A percentile compares a stretch with the other conserved stretches of the same genome.
These are phyloP conservation scores for Ceratocystis lukuohia DNA, from an alignment of 2,329 filamentous ascomycete genomes.

Conservation along the genomic window DNA sequence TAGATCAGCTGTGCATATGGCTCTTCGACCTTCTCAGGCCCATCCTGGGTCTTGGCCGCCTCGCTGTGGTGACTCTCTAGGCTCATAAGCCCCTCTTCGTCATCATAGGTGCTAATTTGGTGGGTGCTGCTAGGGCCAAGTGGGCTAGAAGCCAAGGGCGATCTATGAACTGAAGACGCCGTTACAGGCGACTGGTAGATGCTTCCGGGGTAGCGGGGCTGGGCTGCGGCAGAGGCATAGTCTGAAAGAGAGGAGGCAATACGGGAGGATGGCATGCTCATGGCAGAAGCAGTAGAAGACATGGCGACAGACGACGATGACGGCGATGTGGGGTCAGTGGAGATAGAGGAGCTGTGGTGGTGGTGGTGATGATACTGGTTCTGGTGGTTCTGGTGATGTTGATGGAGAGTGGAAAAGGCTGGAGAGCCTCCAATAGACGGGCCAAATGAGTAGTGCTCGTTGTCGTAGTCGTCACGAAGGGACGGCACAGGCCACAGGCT, in stretches of 20 bases:
- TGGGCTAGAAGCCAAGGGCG: conserved; percentile 11
- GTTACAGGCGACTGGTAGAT: neutral
- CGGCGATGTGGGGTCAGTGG: neutral
- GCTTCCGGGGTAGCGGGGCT: conserved; percentile 11
- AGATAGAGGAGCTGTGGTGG: neutral
- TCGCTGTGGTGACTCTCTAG: conserved; percentile 21
- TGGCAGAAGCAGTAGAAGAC: neutral
- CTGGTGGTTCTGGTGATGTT: neutral
- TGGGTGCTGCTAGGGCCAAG: neutral
- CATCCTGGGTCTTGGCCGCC: conserved; percentile 19
- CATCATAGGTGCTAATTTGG: conserved; percentile 15
- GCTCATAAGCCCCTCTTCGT: conserved; percentile 15
- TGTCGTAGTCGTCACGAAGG: conserved; percentile 30
- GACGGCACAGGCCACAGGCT: conserved; percentile 27
- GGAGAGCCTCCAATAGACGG: conserved; percentile 8
- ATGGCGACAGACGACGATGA: neutral
- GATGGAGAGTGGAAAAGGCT: neutral
- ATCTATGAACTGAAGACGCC: neutral
- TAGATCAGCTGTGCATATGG: conserved; percentile 78
- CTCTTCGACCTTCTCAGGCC: conserved; percentile 28
- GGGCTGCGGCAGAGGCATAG: conserved; percentile 3
- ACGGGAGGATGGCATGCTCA: neutral
- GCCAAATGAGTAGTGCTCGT: conserved; percentile 25
- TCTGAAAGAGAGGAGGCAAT: conserved; percentile 5
- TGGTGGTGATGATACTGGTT: neutral